Conservation (phyloP, 1,284 basidiomycete species). For the Tilletia indica region DNA sequence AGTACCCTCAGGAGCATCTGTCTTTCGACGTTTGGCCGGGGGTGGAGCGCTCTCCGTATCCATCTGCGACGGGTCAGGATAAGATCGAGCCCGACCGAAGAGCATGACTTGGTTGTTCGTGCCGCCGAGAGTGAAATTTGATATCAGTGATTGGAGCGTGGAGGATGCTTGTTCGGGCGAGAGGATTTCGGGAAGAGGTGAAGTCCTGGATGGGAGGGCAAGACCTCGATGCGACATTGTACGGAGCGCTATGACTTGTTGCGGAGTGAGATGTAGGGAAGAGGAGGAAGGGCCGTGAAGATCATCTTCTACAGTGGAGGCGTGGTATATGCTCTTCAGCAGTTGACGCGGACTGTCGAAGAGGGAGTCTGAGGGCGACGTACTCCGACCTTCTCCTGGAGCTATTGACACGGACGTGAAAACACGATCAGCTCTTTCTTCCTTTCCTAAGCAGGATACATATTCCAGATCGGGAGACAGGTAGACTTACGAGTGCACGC, state of each 20-base stretch:
- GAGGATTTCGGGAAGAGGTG: background rate
- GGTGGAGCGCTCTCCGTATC: background rate
- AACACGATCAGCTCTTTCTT: background rate
- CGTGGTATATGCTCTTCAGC: background rate
- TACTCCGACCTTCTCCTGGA: background rate
- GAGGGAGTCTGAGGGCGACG: background rate
- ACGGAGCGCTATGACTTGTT: background rate
- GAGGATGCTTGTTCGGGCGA: background rate
- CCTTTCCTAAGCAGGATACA: background rate
- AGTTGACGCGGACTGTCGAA: conserved; percentile 3
- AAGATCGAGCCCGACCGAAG: background rate
- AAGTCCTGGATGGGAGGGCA: conserved; percentile 8
- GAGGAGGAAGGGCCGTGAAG: background rate
- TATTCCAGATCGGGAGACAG: background rate
- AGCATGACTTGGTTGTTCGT: conserved; percentile 14
- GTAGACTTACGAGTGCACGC: conserved; percentile 6
- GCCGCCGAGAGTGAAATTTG: background rate
- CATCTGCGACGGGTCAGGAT: too few relatives aligned
- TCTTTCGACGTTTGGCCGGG: background rate
- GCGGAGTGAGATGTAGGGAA: background rate
- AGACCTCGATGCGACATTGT: background rate
- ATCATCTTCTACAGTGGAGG: background rate
- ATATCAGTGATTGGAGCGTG: background rate
- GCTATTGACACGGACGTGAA: background rate
- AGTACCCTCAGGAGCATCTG: background rate